Evolutionary conservation across 2,329 filamentous ascomycete species (phyloP), one percentile per base, ranked within the genome.

Genomic region (Onygenales sp.): DNA sequence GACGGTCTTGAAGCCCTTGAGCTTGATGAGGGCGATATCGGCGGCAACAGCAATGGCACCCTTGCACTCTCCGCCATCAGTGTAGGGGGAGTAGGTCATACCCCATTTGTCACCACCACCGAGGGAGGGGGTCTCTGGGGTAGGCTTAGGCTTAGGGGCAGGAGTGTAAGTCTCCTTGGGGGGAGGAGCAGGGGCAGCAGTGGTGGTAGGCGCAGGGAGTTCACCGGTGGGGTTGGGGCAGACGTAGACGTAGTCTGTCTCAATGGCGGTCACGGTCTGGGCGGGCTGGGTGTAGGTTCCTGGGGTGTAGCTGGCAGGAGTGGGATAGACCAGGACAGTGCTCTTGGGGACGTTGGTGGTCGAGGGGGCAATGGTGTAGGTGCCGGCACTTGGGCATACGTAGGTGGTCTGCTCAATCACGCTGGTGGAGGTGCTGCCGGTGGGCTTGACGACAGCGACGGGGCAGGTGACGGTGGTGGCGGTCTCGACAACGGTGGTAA

Each of bases 21-120:
- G 49, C 64, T 83, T 80, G 66, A 92, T 86, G 55, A 70, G 61
- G 40, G 70, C 67, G 60, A 92, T 77, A 59, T 91, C 86, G 27
- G 62, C 52, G 56, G 76, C 66, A 55, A 92, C 81, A 47, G 79
- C 68, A n/a, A 58, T 57, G 57, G 77, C 71, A 56, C 67, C 65
- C 82, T 87, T 88, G 84, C 88, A 92, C 48, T 72, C 63, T 49
- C 73, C 73, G 51, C 66, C 60, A 56, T 75, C 63, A 60, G 75
- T 76, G 75, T 87, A 93, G 49, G 87, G 86, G 42, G 87, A 88
- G 79, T 90, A 93, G 65, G 87, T 87, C 66, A 92, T 86, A 69
- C 81, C 86, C 77, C 82, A 88, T 66, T 84, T 79, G 58, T 66
- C 64, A 49, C 65, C 64, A 69, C 63, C 56, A 52, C 60, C 56